Evolutionary conservation across 2,329 filamentous ascomycete genomes (phyloP), one percentile per base, ranked within the genome.

Genomic region (Diaporthe sp.): DNA sequence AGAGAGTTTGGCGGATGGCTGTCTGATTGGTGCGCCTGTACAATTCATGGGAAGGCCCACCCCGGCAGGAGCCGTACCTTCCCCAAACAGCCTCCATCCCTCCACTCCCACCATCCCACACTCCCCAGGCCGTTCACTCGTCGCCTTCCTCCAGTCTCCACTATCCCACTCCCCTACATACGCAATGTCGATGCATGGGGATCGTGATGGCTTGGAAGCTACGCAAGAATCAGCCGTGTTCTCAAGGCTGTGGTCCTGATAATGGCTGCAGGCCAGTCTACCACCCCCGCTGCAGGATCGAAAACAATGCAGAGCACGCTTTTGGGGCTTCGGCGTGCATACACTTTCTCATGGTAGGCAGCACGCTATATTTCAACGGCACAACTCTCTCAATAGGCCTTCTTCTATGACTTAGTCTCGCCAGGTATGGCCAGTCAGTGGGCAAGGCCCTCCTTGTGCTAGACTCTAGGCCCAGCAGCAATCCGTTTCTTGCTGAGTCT

Each of bases 1-100:
- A 34, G 22, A 17, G 34, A 28, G 49, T 22, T 28, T 12, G 65
- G 31, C 37, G 31, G 46, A 1, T 28, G 22, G 49, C 49, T 55
- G 34, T 42, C 46, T 69, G 46, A 69, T 69, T 69, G 65, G 65
- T 22, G 65, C 65, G 65, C 31, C 22, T 69, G 65, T 69, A 69
- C 12, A 22, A 13, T 42, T 55, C 31, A 22, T 22, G 31, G 31
- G 5, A 28, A 53, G 65, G 65, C 34, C 65, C 65, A 69, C 65
- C 49, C 65, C 65, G 65, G 65, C 65, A 69, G 65, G 22, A 69
- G 46, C 65, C 65, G 65, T 17, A 42, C 49, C 8, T 53, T 25
- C 46, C 46, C 65, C 49, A 55, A 46, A 42, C 10, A 7, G 65
- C 46, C 31, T 37, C 22, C 22, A 68, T 39, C 62, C 42, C 31